Conservation (phyloP, 2,329 filamentous ascomycete species). For the Nannizziopsis arthrosporioides region DNA sequence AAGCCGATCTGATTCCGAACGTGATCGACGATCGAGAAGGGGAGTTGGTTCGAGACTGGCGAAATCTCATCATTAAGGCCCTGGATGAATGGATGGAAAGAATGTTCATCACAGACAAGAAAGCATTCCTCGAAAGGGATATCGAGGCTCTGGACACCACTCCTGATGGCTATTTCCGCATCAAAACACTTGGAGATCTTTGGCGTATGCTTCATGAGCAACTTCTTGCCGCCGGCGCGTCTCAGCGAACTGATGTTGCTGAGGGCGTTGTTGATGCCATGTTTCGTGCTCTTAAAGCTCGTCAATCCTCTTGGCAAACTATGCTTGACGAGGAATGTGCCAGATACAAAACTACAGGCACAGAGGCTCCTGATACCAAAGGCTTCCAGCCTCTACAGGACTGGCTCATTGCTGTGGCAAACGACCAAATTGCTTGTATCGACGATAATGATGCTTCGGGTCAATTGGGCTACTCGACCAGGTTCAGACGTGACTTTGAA, state of each 20-base stretch:
- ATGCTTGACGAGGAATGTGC: constrained; percentile 76
- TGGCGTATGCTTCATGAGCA: constrained; percentile 98
- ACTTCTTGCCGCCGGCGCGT: constrained; percentile 70
- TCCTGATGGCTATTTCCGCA: constrained; percentile 82
- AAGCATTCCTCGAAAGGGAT: constrained; percentile 66
- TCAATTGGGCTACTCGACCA: constrained; percentile 68
- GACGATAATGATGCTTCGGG: constrained; percentile 72
- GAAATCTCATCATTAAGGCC: constrained; percentile 85
- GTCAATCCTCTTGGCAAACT: constrained; percentile 76
- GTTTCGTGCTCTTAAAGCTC: constrained; percentile 71
- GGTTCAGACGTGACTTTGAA: constrained; percentile 74
- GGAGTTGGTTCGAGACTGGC: constrained; percentile 86
- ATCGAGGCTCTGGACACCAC: constrained; percentile 75
- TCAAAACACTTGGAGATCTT: constrained; percentile 81
- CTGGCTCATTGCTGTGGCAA: constrained; percentile 92
- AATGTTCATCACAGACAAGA: constrained; percentile 71
- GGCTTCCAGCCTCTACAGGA: constrained; percentile 64
- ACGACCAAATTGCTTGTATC: constrained; percentile 97
- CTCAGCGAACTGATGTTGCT: constrained; percentile 75
- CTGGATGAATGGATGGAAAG: constrained; percentile 97
- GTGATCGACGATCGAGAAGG: constrained; percentile 81
- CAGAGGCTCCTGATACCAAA: constrained; percentile 42
- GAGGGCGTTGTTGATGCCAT: constrained; percentile 95
- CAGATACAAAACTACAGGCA: constrained; percentile 51
- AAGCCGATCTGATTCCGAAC: constrained; percentile 68